Base-by-base conservation (phyloP, 208 protist genomes). In the Trypanosoma avium region DNA sequence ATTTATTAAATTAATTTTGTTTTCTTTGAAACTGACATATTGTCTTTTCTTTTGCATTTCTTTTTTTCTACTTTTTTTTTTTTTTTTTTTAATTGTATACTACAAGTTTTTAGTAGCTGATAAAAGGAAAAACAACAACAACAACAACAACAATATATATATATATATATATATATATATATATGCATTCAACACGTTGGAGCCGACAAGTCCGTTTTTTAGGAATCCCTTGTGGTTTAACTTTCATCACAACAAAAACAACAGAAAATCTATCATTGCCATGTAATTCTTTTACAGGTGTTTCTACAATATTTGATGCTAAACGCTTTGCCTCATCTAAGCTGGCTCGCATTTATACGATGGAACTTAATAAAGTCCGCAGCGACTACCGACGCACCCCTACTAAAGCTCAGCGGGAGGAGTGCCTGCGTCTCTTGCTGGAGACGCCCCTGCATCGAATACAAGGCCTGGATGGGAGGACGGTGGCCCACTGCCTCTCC, bases 401-500 rank as follows among this genome's bases (percentile, higher is more conserved):
- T 0, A 69, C 69, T 30, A 47, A 35, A 32, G 54, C 61, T 21
- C 61, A 75, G 50, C 59, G 61, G 30, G 69, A 68, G 55, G 69
- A 66, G 19, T 75, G 61, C 35, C 54, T 75, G n/a, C 61, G 69
- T 19, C 24, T n/a, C 26, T 21, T 75, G 32, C 38, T 54, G 3
- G 60, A 56, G 4, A 45, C 47, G 9, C 61, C 66, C 3, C 68
- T 79, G 15, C 65, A 77, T 9, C 61, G 48, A 29, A 48, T 84
- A 27, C 74, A 72, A 12, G 73, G 71, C 4, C 21, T 89, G 8
- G 79, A 86, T 66, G 61, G 50, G 1, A 66, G 57, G 15, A 77
- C 68, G 7, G 70, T 86, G 7, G 46, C 73, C 5, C 67, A 81
- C 40, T 67, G 71, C 38, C 58, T 89, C 38, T 66, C 78, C 15